Percentiles rank a stretch among this genome's conserved stretches.
These are phyloP conservation scores for Lentinula edodes DNA, from an alignment of 768 basidiomycete species.

Conservation along the genomic window DNA sequence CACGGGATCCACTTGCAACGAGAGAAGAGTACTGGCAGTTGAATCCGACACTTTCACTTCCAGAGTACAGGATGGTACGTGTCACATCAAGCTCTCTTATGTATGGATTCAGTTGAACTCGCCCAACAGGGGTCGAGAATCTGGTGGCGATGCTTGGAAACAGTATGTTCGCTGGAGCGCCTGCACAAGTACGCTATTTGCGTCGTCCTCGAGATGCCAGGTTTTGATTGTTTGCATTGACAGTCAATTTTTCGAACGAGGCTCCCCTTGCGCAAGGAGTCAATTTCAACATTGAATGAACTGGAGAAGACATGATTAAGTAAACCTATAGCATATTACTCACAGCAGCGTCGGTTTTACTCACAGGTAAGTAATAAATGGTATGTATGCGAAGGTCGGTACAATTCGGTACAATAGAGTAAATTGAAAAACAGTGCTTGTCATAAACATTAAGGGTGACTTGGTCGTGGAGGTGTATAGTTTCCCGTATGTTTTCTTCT, in stretches of 20 bases:
- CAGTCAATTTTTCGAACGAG: conserved; percentile 85
- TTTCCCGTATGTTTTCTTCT: conserved; percentile 5
- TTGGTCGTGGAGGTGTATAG: conserved; percentile 1
- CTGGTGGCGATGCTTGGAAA: conserved; percentile 98
- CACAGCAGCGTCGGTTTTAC: background rate
- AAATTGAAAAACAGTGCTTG: background rate
- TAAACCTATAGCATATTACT: background rate
- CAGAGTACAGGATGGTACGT: conserved; percentile 82
- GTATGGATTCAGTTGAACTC: conserved; percentile 3
- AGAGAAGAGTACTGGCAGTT: background rate
- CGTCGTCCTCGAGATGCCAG: background rate
- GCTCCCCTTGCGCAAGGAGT: conserved; percentile 93
- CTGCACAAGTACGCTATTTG: conserved; percentile 55
- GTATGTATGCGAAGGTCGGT: background rate
- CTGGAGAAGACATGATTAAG: no score
- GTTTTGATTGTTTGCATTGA: conserved; percentile 10
- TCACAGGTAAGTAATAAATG: background rate
- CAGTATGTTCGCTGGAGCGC: conserved; percentile 91
- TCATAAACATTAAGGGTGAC: background rate
- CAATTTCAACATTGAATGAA: conserved; percentile 40
- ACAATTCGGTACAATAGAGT: background rate
- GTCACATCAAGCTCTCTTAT: background rate
- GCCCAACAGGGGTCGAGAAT: conserved; percentile 79
- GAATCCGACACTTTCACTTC: background rate
- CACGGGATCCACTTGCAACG: background rate